phyloP scores from a whole-genome alignment of 306 rosid genomes.

The Senna tora region DNA sequence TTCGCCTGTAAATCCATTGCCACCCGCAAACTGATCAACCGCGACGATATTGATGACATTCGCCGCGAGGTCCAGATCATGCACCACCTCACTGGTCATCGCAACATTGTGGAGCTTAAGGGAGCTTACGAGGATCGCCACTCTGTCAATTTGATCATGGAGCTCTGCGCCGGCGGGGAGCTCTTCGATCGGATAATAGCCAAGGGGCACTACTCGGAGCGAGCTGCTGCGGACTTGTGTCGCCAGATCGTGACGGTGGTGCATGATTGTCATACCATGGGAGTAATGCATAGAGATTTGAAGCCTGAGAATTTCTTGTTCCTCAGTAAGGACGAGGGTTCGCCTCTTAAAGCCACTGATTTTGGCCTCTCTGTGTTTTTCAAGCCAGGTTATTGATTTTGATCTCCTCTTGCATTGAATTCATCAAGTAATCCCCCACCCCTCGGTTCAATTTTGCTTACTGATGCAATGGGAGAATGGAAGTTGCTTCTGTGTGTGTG shows the following conservation, averaged over 20 bases:
- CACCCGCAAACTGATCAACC: constrained; percentile 67
- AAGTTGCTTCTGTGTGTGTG: background rate
- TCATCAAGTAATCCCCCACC: background rate
- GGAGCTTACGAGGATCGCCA: constrained; percentile 96
- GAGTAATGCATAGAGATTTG: constrained; percentile 86
- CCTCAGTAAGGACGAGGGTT: constrained; percentile 55
- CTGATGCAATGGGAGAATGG: background rate
- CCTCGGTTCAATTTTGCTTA: background rate
- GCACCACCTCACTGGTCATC: constrained; percentile 97
- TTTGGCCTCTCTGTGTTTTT: constrained; percentile 87
- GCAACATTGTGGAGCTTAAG: constrained; percentile 82
- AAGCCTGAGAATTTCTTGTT: constrained; percentile 92
- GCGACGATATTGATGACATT: constrained; percentile 81
- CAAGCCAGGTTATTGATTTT: constrained; percentile 60
- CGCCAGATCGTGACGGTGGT: constrained; percentile 91
- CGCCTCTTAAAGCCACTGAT: constrained; percentile 89
- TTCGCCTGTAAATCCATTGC: constrained; percentile 96
- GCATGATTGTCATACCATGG: constrained; percentile 86
- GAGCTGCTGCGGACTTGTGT: constrained; percentile 78
- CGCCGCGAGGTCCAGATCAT: constrained; percentile 96
- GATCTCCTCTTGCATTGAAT: background rate
- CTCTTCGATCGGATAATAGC: constrained; percentile 87
- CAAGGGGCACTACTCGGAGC: constrained; percentile 89
- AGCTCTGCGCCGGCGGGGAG: constrained; percentile 97
- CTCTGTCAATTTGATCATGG: constrained; percentile 89